These are phyloP conservation scores for Uronychia binucleata DNA, from an alignment of 73 alveolate genomes.

Conservation along the genomic window DNA sequence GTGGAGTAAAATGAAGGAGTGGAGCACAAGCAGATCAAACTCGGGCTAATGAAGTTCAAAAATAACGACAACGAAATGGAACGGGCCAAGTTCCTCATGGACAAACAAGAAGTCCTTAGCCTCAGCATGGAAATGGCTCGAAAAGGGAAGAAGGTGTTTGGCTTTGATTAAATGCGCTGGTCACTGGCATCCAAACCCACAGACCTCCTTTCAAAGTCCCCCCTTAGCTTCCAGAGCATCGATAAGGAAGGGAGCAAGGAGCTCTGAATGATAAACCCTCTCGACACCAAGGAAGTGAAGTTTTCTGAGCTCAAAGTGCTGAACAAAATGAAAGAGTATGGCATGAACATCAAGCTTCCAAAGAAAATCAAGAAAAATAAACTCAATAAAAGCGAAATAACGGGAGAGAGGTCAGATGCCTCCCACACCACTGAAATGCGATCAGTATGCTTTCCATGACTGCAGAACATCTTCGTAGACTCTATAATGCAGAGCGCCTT, in stretches of 20 bases:
- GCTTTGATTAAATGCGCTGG: too few relatives aligned
- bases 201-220: background rate
- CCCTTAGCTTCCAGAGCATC: background rate
- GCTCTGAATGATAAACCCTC: background rate
- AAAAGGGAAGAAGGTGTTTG: background rate
- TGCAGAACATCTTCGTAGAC: slow-evolving; percentile 13
- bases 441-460: background rate
- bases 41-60: background rate
- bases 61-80: background rate
- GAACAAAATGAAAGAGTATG: background rate
- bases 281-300: background rate
- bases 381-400: background rate
- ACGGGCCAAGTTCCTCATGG: background rate
- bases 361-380: background rate
- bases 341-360: background rate
- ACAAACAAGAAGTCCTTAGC: background rate
- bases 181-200: background rate
- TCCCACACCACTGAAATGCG: background rate
- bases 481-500: slow-evolving; percentile 27
- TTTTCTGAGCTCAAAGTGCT: background rate
- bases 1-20: background rate
- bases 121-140: background rate
- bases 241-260: background rate
- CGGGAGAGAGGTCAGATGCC: background rate
- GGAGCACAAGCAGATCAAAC: background rate